These are phyloP conservation scores for Lactarius tabidus DNA, from an alignment of 768 basidiomycete genomes.

Conservation along the genomic window DNA sequence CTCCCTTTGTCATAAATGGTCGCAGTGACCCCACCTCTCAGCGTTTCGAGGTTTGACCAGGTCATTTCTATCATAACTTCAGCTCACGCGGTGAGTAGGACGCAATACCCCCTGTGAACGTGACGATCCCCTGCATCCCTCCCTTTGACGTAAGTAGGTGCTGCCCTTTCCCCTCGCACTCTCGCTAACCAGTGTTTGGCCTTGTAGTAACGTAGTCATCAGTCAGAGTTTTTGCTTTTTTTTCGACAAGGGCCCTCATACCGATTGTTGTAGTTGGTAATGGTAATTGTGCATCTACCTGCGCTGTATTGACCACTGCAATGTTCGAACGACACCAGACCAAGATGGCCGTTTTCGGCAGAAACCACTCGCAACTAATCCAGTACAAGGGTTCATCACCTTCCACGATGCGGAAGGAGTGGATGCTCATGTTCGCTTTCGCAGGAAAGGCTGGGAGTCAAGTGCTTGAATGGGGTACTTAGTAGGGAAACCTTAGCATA, in stretches of 20 bases:
- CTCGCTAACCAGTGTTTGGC: neutral
- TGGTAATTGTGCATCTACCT: conserved; percentile 49
- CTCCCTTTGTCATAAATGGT: conserved; percentile 32
- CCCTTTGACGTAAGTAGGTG: conserved; percentile 22
- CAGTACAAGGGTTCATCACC: conserved; percentile 41
- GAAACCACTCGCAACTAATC: conserved; percentile 42
- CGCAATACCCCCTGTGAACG: conserved; percentile 33
- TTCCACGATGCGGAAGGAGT: neutral
- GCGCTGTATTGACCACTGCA: conserved; percentile 51
- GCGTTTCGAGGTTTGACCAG: conserved; percentile 32
- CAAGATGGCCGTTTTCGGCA: conserved; percentile 50
- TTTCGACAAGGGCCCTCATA: neutral
- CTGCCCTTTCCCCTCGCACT: neutral
- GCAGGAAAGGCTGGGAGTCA: conserved; percentile 19
- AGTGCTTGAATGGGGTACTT: neutral
- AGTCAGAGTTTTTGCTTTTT: neutral
- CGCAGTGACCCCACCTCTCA: conserved; percentile 32
- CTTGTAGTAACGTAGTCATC: conserved; percentile 18
- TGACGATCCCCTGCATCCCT: conserved; percentile 6
- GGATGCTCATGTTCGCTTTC: neutral
- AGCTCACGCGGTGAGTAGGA: conserved; percentile 26
- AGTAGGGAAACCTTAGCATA: too few species aligned
- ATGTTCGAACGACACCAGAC: conserved; percentile 49
- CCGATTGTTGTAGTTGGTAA: conserved; percentile 13
- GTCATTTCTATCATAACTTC: neutral